Conservation (phyloP, 306 rosid species). For the Cucumis cinereus region DNA sequence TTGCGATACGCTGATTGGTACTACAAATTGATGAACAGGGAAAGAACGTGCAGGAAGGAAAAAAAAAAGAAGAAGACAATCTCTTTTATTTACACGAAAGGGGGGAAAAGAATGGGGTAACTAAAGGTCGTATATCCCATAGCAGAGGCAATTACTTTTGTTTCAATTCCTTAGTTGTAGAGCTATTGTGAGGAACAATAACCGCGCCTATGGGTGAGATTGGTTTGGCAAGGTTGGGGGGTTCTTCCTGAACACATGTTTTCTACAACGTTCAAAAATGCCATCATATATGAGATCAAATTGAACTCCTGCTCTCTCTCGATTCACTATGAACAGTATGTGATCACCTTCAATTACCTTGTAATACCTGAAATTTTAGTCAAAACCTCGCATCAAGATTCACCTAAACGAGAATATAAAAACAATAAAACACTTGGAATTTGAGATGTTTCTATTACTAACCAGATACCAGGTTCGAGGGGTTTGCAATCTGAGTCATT, state of each 20-base stretch:
- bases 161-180: background rate
- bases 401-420: background rate
- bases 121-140: background rate
- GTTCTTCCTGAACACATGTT: constrained; percentile 64
- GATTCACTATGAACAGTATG: constrained; percentile 56
- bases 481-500: constrained; percentile 79
- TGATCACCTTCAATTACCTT: constrained; percentile 89
- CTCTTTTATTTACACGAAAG: background rate
- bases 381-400: background rate
- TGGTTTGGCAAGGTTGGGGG: constrained; percentile 67
- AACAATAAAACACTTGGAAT: background rate
- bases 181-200: background rate
- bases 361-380: constrained; percentile 61
- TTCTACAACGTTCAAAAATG: constrained; percentile 90
- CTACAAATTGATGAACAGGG: background rate
- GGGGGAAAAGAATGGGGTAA: background rate
- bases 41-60: background rate
- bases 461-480: constrained; percentile 74
- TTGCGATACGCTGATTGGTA: background rate
- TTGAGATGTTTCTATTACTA: constrained; percentile 5
- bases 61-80: background rate
- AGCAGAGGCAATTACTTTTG: background rate
- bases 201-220: constrained; percentile 26
- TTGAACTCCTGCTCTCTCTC: constrained; percentile 94
- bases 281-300: constrained; percentile 82